Evolutionary conservation across 345 rosid species (phyloP).

Genomic region (Populus nigra): DNA sequence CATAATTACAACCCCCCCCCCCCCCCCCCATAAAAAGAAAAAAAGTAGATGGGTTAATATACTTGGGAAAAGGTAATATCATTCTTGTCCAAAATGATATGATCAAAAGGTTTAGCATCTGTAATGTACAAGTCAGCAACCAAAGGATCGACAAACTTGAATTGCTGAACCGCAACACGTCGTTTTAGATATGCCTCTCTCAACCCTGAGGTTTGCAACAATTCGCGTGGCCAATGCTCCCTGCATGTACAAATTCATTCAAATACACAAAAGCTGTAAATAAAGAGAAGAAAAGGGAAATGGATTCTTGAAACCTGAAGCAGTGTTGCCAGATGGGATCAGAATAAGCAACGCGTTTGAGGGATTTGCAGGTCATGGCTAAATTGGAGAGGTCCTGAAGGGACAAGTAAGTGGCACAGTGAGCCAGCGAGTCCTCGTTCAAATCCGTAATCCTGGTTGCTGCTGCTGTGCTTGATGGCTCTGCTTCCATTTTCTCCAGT

Average conservation of each 20-base stretch:
- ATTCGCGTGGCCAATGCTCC: constrained; percentile 48
- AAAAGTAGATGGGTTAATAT: neutral
- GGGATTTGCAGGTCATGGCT: constrained; percentile 49
- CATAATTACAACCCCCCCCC: no score
- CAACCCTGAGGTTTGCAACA: constrained; percentile 24
- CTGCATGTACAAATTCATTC: constrained; percentile 11
- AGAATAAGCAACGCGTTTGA: constrained; percentile 44
- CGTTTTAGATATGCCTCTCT: constrained; percentile 52
- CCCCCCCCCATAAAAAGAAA: neutral
- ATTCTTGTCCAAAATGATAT: constrained; percentile 39
- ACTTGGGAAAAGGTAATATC: constrained; percentile 49
- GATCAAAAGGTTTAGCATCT: constrained; percentile 28
- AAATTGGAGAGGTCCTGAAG: constrained; percentile 45
- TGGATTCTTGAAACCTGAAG: constrained; percentile 34
- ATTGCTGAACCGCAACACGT: constrained; percentile 41
- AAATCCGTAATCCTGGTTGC: constrained; percentile 35
- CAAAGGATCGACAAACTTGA: constrained; percentile 55
- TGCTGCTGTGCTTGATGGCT: neutral
- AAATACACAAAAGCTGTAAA: neutral
- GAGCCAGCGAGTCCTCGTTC: constrained; percentile 48
- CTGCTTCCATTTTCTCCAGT: constrained; percentile 16
- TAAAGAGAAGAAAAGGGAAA: neutral
- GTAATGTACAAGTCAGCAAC: constrained; percentile 16
- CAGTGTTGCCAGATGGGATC: constrained; percentile 51
- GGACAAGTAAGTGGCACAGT: constrained; percentile 44